phyloP scores from a whole-genome alignment of 805 yeast species.

The Lachancea nothofagi region DNA sequence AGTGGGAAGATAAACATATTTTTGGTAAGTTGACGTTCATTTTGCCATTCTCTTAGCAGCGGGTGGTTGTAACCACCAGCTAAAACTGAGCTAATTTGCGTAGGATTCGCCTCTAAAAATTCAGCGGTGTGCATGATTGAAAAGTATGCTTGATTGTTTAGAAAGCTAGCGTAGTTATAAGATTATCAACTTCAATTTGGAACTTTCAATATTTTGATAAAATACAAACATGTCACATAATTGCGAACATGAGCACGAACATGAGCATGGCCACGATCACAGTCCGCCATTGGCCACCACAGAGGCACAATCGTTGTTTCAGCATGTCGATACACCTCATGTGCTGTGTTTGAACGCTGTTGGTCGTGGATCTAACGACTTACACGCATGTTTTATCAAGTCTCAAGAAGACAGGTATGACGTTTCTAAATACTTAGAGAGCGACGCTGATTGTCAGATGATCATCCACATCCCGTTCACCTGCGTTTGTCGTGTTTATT shows the following conservation, averaged over 20 bases:
- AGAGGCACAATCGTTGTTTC: slow-evolving; percentile 59
- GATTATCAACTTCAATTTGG: not conserved
- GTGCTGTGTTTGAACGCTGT: slow-evolving; percentile 60
- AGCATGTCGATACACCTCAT: slow-evolving; percentile 53
- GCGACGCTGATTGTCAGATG: slow-evolving; percentile 80
- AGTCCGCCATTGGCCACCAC: slow-evolving; percentile 63
- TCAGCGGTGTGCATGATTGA: slow-evolving; percentile 61
- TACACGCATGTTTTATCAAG: slow-evolving; percentile 47
- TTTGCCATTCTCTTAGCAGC: slow-evolving; percentile 85
- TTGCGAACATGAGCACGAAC: slow-evolving; percentile 30
- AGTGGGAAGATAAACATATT: slow-evolving; percentile 90
- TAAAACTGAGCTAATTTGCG: slow-evolving; percentile 66
- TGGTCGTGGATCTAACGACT: slow-evolving; percentile 39
- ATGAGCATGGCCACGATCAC: slow-evolving; percentile 32
- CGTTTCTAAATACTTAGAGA: slow-evolving; percentile 43
- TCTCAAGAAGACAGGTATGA: slow-evolving; percentile 43
- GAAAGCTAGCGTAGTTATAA: not conserved
- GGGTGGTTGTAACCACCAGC: slow-evolving; percentile 96
- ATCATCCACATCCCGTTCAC: slow-evolving; percentile 76
- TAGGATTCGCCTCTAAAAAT: slow-evolving; percentile 51
- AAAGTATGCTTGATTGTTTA: not conserved
- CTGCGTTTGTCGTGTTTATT: slow-evolving; percentile 65
- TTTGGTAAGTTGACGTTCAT: slow-evolving; percentile 74
- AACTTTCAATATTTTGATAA: no score
- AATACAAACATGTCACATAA: slow-evolving; percentile 28